Base-by-base conservation (phyloP, 108 stramenopile species). In the Seminavis robusta region DNA sequence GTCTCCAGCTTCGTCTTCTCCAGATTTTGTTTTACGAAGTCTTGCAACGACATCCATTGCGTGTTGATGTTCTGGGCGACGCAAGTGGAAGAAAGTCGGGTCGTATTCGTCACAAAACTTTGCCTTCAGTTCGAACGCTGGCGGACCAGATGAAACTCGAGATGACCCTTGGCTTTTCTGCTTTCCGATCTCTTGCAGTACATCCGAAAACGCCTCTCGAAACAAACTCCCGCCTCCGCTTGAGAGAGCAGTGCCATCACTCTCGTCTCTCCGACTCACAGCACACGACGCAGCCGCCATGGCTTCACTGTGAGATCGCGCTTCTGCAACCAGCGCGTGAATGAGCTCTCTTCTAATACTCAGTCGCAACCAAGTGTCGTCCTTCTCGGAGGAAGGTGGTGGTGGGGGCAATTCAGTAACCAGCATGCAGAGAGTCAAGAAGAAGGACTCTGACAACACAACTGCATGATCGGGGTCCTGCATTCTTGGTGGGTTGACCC, bases 11-110 rank as follows among this genome's bases (percentile, higher is more conserved):
- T 32, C 49, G 25, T 44, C 56, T 24, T 73, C 67, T 39, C 33
- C 47, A 7, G 73, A 40, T 56, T 94, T 90, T 43, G 74, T 78
- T 58, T 75, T 85, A 41, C 92, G 69, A 51, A 88, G 57, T 25
- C 76, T 68, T 47, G 83, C 83, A 50, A 94, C 78, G 43, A 75
- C 86, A 61, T 95, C 94, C 90, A 93, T 92, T 4, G 96, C 96
- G 53, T 93, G 88, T 48, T 97, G 96, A 54, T 97, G 96, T n/a
- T 91, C 90, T 44, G 81, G 79, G 29, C 76, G 71, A 47, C 81
- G 76, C 41, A 93, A 53, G 54, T 94, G 95, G 61, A 77, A 92
- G 59, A 89, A 96, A 8, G 84, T 79, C 17, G 95, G 91, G 59
- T 96, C 95, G 48, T 96, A 96, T 56, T 94, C 95, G 24, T 90